Base-by-base conservation (phyloP, 1,284 basidiomycete species). In the Malassezia sympodialis region DNA sequence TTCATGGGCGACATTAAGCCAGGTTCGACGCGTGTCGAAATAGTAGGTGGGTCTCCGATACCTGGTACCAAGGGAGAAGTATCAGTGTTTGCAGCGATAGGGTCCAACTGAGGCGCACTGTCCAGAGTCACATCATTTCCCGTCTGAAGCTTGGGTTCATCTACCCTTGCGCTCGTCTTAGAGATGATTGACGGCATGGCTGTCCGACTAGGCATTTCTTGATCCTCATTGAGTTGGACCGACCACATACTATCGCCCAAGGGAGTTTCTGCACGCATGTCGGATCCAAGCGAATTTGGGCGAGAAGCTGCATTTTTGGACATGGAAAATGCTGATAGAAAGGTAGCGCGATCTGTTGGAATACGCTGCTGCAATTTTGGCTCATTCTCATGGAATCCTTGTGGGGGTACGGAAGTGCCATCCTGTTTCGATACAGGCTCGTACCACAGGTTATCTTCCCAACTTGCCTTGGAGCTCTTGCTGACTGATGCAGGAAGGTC, bases 401-500 rank as follows among this genome's bases (percentile, higher is more conserved):
- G 30, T 15, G 2, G 14, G 4, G 31, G 14, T 5, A 4, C 17
- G 1, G 44, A 32, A 8, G 23, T 21, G 4, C 44, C 12, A 1
- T 31, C 26, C 24, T n/a, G 32, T 24, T 32, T 27, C 14, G 48
- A 32, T 5, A 27, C 23, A 14, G 51, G 41, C 44, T 51, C 55
- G 24, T 57, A 57, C 55, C 55, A 57, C 15, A 57, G 32, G 12
- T 39, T 45, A 14, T 57, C 55, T 26, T 57, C 55, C 55, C 55
- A 57, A 26, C 55, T 57, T 8, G 49, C 53, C 12, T 39, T 34
- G 15, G 40, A 39, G 28, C 19, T 28, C 8, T 39, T 35, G 34
- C 46, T 49, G 21, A 43, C 11, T 24, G 41, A 43, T 24, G 41
- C 14, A 15, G 41, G 23, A 24, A 43, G 27, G 11, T 24, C 24